phyloP scores from a whole-genome alignment of 1,284 basidiomycete genomes.

The Microbotryum violaceum region DNA sequence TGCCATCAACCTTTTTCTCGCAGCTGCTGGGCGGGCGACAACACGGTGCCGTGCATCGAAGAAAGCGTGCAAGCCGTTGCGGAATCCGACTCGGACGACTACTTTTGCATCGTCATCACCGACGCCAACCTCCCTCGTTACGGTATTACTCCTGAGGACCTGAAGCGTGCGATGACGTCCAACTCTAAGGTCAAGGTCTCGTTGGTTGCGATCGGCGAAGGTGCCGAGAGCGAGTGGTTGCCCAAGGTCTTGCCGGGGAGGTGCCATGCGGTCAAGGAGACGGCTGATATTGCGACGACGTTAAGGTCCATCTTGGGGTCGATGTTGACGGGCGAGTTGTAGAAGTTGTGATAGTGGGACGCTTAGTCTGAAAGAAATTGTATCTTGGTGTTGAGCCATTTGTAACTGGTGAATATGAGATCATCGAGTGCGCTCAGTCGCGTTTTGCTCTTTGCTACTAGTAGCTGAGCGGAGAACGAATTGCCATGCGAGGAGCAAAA shows the following conservation, averaged over 20 bases:
- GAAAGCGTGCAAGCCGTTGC: slow-evolving; percentile 6
- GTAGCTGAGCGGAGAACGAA: no score
- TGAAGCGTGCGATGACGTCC: slow-evolving; percentile 10
- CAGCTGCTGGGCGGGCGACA: slow-evolving; percentile 30
- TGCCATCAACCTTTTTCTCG: no score
- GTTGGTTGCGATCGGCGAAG: slow-evolving; percentile 29
- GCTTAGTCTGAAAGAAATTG: no score
- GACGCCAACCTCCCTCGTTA: slow-evolving; percentile 43
- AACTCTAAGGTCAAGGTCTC: slow-evolving; percentile 23
- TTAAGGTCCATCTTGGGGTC: slow-evolving; percentile 16
- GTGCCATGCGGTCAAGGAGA: slow-evolving; percentile 24
- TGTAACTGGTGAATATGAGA: no score
- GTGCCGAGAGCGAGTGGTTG: slow-evolving; percentile 28
- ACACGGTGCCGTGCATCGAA: slow-evolving; percentile 21
- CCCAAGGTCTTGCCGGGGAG: slow-evolving; percentile 26
- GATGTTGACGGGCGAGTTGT: slow-evolving; percentile 18
- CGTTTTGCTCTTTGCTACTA: no score
- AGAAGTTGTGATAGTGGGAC: background rate
- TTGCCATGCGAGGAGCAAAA: no score
- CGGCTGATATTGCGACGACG: slow-evolving; percentile 25
- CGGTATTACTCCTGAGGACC: slow-evolving; percentile 35
- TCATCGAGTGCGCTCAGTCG: no score
- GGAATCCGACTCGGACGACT: slow-evolving; percentile 35
- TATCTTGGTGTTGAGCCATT: no score
- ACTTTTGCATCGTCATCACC: slow-evolving; percentile 41